Evolutionary conservation across 2,329 filamentous ascomycete species (phyloP).

Genomic region (Torrubiella hemipterigena): DNA sequence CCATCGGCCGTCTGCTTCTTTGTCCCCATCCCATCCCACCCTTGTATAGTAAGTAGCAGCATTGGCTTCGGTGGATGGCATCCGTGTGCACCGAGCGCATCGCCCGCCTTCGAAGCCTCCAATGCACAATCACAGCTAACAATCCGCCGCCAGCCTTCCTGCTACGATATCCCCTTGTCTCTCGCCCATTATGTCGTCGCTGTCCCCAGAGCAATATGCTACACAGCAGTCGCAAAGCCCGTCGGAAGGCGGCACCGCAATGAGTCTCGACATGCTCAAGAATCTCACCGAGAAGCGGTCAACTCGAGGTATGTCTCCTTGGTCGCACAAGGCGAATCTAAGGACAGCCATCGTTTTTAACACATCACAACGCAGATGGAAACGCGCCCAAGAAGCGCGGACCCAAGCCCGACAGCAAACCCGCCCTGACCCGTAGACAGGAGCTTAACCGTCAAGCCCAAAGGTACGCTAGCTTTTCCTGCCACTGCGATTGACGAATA

Average conservation of each 20-base stretch:
- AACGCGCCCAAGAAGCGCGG: constrained; percentile 80
- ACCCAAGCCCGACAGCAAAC: constrained; percentile 93
- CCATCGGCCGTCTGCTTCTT: no score
- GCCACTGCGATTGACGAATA: no score
- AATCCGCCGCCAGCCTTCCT: no score
- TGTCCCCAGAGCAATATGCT: constrained; percentile 27
- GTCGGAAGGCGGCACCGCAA: constrained; percentile 20
- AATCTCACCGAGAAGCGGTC: constrained; percentile 60
- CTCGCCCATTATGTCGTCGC: constrained; percentile 35
- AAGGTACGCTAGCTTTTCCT: constrained; percentile 60
- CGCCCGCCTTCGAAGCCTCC: no score
- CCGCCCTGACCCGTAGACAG: constrained; percentile 80
- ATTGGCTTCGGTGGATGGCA: no score
- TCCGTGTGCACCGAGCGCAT: no score
- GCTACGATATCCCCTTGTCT: no score
- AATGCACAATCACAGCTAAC: no score
- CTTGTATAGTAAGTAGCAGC: no score
- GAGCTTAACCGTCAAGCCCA: constrained; percentile 94
- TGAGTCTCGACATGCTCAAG: constrained; percentile 54
- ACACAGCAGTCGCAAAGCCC: constrained; percentile 14
- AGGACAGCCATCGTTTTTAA: neutral
- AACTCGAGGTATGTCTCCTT: constrained; percentile 49
- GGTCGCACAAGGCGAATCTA: neutral
- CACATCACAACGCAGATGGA: no score
- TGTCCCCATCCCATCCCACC: no score